A percentile compares a stretch with the other conserved stretches of the same genome.
Conservation (phyloP, 1,284 basidiomycete genomes). For the Rhizoctonia solani region DNA sequence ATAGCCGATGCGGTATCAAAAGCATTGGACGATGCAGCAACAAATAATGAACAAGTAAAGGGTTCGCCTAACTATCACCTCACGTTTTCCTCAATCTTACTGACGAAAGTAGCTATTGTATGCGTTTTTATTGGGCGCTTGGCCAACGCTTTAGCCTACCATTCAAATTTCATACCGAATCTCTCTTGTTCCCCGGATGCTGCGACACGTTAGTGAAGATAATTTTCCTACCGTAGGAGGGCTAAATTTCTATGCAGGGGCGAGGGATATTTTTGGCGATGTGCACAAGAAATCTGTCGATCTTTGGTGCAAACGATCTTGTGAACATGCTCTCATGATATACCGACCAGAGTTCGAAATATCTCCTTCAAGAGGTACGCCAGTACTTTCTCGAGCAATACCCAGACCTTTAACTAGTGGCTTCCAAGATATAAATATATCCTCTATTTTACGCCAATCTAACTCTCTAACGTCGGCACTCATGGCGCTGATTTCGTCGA, state of each 20-base stretch:
- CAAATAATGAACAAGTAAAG: constrained; percentile 4
- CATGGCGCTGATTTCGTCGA: constrained; percentile 56
- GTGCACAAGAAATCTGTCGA: constrained; percentile 53
- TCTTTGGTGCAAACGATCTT: constrained; percentile 54
- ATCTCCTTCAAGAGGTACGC: constrained; percentile 6
- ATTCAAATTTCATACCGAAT: constrained; percentile 34
- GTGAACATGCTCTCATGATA: constrained; percentile 43
- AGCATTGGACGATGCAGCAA: constrained; percentile 30
- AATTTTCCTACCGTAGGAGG: neutral
- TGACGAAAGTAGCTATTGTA: neutral
- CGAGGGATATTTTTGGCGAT: constrained; percentile 48
- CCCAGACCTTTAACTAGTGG: neutral
- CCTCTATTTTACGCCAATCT: constrained; percentile 54
- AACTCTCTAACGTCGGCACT: constrained; percentile 58
- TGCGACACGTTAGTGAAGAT: constrained; percentile 4
- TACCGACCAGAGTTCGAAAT: constrained; percentile 27
- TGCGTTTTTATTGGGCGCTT: constrained; percentile 38
- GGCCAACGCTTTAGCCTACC: constrained; percentile 33
- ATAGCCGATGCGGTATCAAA: constrained; percentile 46
- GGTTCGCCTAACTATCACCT: neutral
- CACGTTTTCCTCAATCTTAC: neutral
- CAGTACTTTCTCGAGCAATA: neutral
- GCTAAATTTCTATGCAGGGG: constrained; percentile 47
- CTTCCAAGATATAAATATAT: constrained; percentile 40
- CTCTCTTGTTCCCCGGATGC: constrained; percentile 17